These are phyloP conservation scores for Ophiostoma sp. DNA, from an alignment of 2,329 filamentous ascomycete species.

Conservation along the genomic window DNA sequence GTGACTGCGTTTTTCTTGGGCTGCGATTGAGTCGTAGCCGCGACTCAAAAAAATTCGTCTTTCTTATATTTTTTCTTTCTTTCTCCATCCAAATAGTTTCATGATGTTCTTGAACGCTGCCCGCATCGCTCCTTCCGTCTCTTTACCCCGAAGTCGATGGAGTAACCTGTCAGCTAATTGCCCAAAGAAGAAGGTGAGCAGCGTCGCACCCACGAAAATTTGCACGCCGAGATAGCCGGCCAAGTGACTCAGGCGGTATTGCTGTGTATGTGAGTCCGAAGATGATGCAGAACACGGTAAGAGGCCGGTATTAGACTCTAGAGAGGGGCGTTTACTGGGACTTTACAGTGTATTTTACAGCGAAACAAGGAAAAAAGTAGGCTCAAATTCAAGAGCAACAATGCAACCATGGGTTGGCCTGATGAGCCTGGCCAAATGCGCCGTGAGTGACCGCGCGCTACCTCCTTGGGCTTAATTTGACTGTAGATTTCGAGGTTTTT, in stretches of 20 bases:
- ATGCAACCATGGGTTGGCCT: not conserved
- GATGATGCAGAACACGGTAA: not conserved
- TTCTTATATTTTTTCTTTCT: not conserved
- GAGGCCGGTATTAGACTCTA: not conserved
- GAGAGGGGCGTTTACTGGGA: not conserved
- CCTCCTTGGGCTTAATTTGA: not conserved
- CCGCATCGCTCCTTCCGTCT: conserved; percentile 1
- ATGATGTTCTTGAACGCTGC: not conserved
- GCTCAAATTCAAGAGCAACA: not conserved
- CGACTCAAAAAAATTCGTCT: not conserved
- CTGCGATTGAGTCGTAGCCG: not conserved
- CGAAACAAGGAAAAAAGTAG: not conserved
- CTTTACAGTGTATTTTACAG: not conserved
- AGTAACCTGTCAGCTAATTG: not conserved
- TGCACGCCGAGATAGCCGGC: not conserved
- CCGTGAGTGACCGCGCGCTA: not conserved
- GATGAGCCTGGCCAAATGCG: not conserved
- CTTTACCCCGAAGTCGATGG: not conserved
- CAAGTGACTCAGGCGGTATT: conserved; percentile 6
- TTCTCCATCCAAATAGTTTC: not conserved
- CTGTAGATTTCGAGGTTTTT: not conserved
- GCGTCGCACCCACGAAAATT: not conserved
- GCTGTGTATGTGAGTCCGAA: not conserved
- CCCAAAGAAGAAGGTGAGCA: conserved; percentile 1
- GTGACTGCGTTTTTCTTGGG: too few relatives aligned